Evolutionary conservation across 2,329 filamentous ascomycete species (phyloP), one percentile per base, ranked within the genome.

Genomic region (Pestalotiopsis sp.): DNA sequence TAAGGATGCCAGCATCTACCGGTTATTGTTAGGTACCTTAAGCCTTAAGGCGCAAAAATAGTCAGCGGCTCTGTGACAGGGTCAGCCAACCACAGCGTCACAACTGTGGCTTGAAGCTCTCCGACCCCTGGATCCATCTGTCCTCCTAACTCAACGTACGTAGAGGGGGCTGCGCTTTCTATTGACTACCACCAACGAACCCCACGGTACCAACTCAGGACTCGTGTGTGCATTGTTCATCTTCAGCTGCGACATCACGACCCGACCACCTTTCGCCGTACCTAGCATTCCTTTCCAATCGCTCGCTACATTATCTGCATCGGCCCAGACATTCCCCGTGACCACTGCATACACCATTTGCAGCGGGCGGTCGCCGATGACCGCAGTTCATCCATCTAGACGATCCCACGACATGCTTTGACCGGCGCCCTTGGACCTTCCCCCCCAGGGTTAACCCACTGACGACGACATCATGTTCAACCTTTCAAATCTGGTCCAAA

Each of bases 401-500:
- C 22, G 22, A 39, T 44, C 38, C 64, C 60, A 24, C 65, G 64
- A 38, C 61, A 65, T 68, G 66, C 64, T 61, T 66, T 68, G 35
- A 65, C 68, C 60, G 10, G 67, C 65, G 39, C 66, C 70, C 73
- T 78, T 70, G 75, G 67, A 68, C 30, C 69, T 65, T 4, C 26
- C 64, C 64, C 67, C 70, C 68, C 73, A 75, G 72, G 74, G 70
- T 73, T 68, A 69, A 74, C 68, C 73, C 69, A 69, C 66, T 70
- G 71, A 71, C 30, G 30, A 35, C 30, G 30, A 35, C 70, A 81
- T 75, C 80, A 89, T 89, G 86, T 86, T 89, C 81, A 88, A 85
- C 79, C 78, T 89, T 71, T 85, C 92, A 75, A 95, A 88, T 81
- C 91, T 98, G 80, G 94, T 98, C 76, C 94, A 97, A 81, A 97